Evolutionary conservation across 768 basidiomycete genomes (phyloP).

Genomic region (Russula sp.): DNA sequence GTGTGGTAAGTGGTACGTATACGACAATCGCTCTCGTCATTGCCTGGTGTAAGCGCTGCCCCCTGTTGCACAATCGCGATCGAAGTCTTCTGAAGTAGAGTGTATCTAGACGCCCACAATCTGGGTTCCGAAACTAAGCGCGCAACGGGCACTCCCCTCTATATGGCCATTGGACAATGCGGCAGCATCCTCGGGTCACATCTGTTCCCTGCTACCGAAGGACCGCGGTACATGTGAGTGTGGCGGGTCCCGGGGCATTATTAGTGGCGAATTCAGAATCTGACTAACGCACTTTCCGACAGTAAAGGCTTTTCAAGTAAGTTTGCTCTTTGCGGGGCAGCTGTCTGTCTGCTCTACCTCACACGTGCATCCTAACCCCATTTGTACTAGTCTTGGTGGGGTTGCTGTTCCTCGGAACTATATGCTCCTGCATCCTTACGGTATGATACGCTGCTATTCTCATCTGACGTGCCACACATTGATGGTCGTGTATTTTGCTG

Average conservation of each 20-base stretch:
- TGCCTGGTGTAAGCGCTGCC: slow-evolving; percentile 58
- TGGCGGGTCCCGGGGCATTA: neutral
- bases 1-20: slow-evolving; percentile 70
- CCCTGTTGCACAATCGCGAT: neutral
- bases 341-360: neutral
- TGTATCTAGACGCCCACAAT: slow-evolving; percentile 55
- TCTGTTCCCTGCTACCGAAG: slow-evolving; percentile 56
- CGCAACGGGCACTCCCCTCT: slow-evolving; percentile 68
- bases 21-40: slow-evolving; percentile 67
- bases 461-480: neutral
- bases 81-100: neutral
- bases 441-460: slow-evolving; percentile 26
- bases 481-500: neutral
- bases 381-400: slow-evolving; percentile 38
- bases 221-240: slow-evolving; percentile 54
- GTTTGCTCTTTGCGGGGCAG: slow-evolving; percentile 17
- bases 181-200: slow-evolving; percentile 73
- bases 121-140: slow-evolving; percentile 72
- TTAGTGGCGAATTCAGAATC: neutral
- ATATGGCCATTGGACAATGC: slow-evolving; percentile 75
- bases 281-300: neutral
- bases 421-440: slow-evolving; percentile 44
- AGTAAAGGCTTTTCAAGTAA: slow-evolving; percentile 55
- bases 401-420: slow-evolving; percentile 48
- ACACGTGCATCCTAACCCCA: slow-evolving; percentile 4